Conservation (phyloP, 1,284 basidiomycete species). For the Microbotryum silenes-acaulis region DNA sequence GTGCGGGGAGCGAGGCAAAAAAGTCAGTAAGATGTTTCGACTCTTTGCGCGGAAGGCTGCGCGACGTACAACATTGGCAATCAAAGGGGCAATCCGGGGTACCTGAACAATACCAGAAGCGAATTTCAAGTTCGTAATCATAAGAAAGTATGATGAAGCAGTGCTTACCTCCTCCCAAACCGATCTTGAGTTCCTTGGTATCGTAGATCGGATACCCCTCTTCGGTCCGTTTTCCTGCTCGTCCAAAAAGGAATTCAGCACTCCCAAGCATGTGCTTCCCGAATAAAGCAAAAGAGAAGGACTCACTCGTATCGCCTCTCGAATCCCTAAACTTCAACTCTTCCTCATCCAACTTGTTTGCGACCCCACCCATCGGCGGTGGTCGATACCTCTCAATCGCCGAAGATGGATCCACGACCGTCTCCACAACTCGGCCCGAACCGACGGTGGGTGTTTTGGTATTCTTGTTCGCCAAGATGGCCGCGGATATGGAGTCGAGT, state of each 20-base stretch:
- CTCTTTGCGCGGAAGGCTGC: too few relatives aligned
- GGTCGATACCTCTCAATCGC: constrained; percentile 21
- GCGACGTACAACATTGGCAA: constrained; percentile 32
- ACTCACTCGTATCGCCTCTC: constrained; percentile 14
- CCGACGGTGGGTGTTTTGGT: too few relatives aligned
- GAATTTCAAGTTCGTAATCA: too few relatives aligned
- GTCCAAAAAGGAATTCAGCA: not conserved
- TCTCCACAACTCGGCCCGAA: not conserved
- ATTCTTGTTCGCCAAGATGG: too few relatives aligned
- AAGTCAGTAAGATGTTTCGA: too few relatives aligned
- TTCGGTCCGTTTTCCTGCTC: constrained; percentile 33
- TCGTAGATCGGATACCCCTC: constrained; percentile 36
- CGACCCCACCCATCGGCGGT: not conserved
- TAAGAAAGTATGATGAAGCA: too few relatives aligned
- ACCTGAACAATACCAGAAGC: constrained; percentile 13
- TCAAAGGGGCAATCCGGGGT: constrained; percentile 35
- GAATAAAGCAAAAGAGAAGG: too few relatives aligned
- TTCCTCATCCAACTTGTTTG: constrained; percentile 16
- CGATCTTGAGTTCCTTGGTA: constrained; percentile 33
- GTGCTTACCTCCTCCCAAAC: constrained; percentile 26
- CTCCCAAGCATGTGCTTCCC: too few relatives aligned
- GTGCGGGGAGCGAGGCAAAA: too few relatives aligned
- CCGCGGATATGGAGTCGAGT: too few relatives aligned
- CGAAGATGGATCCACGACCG: constrained; percentile 20
- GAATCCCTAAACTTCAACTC: constrained; percentile 27